Base-by-base conservation (phyloP, 2,329 filamentous ascomycete genomes). In the Sarocladium strictum region DNA sequence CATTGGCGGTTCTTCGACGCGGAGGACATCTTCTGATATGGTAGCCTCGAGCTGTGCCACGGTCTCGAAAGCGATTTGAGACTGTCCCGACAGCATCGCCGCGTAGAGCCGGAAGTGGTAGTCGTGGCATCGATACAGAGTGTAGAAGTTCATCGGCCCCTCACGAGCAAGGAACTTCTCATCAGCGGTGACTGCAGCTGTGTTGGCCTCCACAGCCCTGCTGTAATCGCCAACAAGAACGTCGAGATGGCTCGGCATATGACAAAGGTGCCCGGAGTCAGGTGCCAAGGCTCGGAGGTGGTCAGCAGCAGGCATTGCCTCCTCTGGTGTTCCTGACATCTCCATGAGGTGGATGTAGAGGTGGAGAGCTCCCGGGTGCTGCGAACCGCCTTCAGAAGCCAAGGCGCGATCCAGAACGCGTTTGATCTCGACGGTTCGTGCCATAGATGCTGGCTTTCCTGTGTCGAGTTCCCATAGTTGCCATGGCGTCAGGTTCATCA, bases 161-260 rank as follows among this genome's bases (percentile, higher is more conserved):
- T 78, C 73, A 4, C 76, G 72, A 0, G 70, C 67, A 2, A 89
- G 73, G 62, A 80, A 91, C 59, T 80, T 82, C 52, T 87, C 80
- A 63, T 93, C 87, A 1, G 86, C 86, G 0, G 69, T 62, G 49
- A 88, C 84, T 10, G 88, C 88, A 21, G 79, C 76, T 2, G 77
- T 72, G 65, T 92, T 92, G 3, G 84, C 85, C 1, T 73, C 71
- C 53, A 91, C 83, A 3, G 86, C 86, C 9, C 75, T 74, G 27
- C 78, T 72, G 63, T 90, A 92, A 61, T 90, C 81, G 12, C 89
- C 89, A 26, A 84, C 79, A 0, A 91, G 76, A 11, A 89, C 79
- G 65, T 92, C 87, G 33, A 92, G 73, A 65, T 93, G 89, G 0
- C 83, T 83, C 0, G 88, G 87, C 89, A 93, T 92, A 63, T 90